A percentile compares a stretch with the other conserved stretches of the same genome.
Conservation (phyloP, 2,329 filamentous ascomycete species). For the Hypoxylon sp. region DNA sequence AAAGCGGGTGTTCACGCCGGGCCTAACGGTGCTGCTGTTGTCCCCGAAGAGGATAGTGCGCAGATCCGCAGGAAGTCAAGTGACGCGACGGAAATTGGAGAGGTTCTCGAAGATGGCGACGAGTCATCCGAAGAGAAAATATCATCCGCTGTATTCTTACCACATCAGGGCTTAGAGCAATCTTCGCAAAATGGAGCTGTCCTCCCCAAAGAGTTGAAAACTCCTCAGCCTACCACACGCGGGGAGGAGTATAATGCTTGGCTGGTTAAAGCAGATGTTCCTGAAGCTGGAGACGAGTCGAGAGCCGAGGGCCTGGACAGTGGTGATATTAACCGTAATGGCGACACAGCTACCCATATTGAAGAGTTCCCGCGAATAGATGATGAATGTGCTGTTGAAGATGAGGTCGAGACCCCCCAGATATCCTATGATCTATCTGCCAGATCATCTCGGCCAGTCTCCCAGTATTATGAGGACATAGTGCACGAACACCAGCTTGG, state of each 20-base stretch:
- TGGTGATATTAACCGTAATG: constrained; percentile 45
- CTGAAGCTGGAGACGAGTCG: constrained; percentile 52
- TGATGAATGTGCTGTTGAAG: constrained; percentile 57
- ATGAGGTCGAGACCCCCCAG: constrained; percentile 55
- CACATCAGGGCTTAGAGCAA: constrained; percentile 72
- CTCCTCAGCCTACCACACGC: constrained; percentile 49
- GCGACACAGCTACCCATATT: constrained; percentile 41
- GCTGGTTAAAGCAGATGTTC: constrained; percentile 70
- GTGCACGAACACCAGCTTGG: constrained; percentile 64
- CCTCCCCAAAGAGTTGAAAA: constrained; percentile 44
- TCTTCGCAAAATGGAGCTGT: constrained; percentile 49
- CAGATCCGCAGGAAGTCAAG: constrained; percentile 53
- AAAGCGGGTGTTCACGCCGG: constrained; percentile 26
- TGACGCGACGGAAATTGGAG: constrained; percentile 55
- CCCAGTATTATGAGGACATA: constrained; percentile 61
- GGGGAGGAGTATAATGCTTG: constrained; percentile 61
- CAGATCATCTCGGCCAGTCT: constrained; percentile 54
- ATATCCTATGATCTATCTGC: constrained; percentile 50
- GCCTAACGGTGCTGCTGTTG: constrained; percentile 25
- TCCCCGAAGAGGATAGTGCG: constrained; percentile 23
- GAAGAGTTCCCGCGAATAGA: constrained; percentile 52
- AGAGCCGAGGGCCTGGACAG: constrained; percentile 53
- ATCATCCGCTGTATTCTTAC: constrained; percentile 85
- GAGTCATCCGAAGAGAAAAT: constrained; percentile 85
- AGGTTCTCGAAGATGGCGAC: constrained; percentile 62